Conservation (phyloP, 345 rosid genomes). For the Psidium friedrichsthalianum region DNA sequence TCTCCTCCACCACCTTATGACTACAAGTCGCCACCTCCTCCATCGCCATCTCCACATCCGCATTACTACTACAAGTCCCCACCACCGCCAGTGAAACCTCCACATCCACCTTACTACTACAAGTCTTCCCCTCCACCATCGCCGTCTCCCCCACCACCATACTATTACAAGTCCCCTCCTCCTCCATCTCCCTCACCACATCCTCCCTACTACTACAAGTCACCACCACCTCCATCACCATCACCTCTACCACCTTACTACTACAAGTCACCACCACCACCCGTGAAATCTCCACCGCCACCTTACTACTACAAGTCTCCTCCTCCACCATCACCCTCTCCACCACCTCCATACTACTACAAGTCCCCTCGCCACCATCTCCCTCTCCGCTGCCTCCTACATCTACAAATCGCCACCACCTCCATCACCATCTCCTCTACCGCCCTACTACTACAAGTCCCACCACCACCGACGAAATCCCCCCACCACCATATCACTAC, state of each 20-base stretch:
- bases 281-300: background rate
- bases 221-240: background rate
- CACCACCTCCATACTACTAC: background rate
- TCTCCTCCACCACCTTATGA: too few relatives aligned
- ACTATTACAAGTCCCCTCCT: background rate
- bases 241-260: background rate
- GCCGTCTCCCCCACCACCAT: background rate
- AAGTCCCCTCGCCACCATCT: constrained; percentile 3
- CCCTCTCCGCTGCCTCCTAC: background rate
- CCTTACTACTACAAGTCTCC: constrained; percentile 5
- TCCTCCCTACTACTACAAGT: background rate
- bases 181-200: background rate
- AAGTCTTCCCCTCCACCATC: background rate
- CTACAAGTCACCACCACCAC: background rate
- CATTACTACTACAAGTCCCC: background rate
- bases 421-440: constrained; percentile 1
- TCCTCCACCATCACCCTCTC: background rate
- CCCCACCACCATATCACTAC: constrained; percentile 19
- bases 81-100: background rate
- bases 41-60: background rate
- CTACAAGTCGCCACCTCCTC: constrained; percentile 8
- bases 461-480: constrained; percentile 6
- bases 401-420: constrained; percentile 16
- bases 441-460: constrained; percentile 10
- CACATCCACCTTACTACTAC: background rate